Evolutionary conservation across 1,284 basidiomycete species (phyloP), one percentile per base, ranked within the genome.

Genomic region (Cryptococcus maquisensis): DNA sequence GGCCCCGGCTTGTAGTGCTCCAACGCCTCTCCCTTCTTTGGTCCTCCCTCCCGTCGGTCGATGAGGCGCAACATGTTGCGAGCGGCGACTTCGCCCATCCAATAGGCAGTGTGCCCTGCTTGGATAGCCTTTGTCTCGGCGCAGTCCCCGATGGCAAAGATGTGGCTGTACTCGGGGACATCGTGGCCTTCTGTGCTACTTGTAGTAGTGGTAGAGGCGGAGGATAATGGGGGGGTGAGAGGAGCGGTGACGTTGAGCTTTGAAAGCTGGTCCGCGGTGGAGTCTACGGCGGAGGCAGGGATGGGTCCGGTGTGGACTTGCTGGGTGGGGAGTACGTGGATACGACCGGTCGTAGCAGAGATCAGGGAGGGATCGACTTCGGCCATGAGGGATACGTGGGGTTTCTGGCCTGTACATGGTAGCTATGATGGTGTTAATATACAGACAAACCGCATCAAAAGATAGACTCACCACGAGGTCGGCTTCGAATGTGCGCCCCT

Each of bases 361-460:
- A 88, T 78, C 2, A 80, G 79, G 3, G 75, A 64, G 0, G 82
- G 78, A 50, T 83, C 78, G 62, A 85, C 76, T 0, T 69, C 64
- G 26, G 68, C 73, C 24, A 90, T 74, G 39, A 89, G 68, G 1
- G 71, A 76, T 0, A 86, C 85, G 67, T 89, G 88, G 18, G 87
- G 86, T 37, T 75, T 79, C 72, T 88, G 87, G 7, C 87, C 87
- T 0, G 87, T 89, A 67, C 88, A 89, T 1, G 86, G 76, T n/a
- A 59, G 51, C 55, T 56, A 32, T 4, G 15, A 20, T 10, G 26
- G 10, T 20, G n/a, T 47, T 5, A 21, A 28, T 8, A 24, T 44
- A 4, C 1, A 23, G n/a, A n/a, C n/a, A n/a, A n/a, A n/a, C n/a
- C n/a, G 3, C 43, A 44, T 18, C 23, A 21, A n/a, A 37, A 35